A percentile compares a stretch with the other conserved stretches of the same genome.
phyloP scores from a whole-genome alignment of 2,329 filamentous ascomycete genomes.

The Aspergillus fischeri region DNA sequence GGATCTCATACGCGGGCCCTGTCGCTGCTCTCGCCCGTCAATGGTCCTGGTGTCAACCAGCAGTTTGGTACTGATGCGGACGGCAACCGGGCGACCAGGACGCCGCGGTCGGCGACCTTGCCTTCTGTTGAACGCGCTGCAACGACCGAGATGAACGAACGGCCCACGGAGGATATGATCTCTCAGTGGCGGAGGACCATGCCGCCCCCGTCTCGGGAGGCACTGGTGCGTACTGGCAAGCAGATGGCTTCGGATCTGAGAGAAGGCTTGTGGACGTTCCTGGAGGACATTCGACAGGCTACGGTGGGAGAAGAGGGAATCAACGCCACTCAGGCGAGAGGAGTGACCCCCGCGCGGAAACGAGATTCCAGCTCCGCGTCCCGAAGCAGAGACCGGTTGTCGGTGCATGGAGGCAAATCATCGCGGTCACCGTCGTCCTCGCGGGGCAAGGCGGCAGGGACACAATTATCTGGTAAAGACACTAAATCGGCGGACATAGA shows the following conservation, averaged over 20 bases:
- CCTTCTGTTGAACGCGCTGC: slow-evolving; percentile 36
- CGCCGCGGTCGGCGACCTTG: slow-evolving; percentile 39
- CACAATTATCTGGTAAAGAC: slow-evolving; percentile 38
- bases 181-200: slow-evolving; percentile 40
- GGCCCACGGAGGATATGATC: slow-evolving; percentile 33
- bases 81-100: slow-evolving; percentile 29
- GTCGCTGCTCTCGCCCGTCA: slow-evolving; percentile 70
- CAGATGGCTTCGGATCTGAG: slow-evolving; percentile 87
- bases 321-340: slow-evolving; percentile 48
- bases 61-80: slow-evolving; percentile 10
- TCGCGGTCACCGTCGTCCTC: slow-evolving; percentile 32
- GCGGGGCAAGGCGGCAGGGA: slow-evolving; percentile 25
- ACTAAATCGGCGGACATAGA: slow-evolving; percentile 41
- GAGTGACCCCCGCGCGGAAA: slow-evolving; percentile 27
- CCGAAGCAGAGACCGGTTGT: slow-evolving; percentile 31
- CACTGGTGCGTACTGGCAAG: slow-evolving; percentile 57
- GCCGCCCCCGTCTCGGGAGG: slow-evolving; percentile 45
- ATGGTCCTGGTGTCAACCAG: slow-evolving; percentile 18
- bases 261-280: slow-evolving; percentile 86
- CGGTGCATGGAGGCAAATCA: slow-evolving; percentile 21
- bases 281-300: slow-evolving; percentile 91
- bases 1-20: slow-evolving; percentile 64
- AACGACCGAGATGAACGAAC: slow-evolving; percentile 16
- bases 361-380: slow-evolving; percentile 30
- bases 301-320: slow-evolving; percentile 92